These are phyloP conservation scores for Skeletonema tropicum DNA, from an alignment of 108 stramenopile species.

Conservation along the genomic window DNA sequence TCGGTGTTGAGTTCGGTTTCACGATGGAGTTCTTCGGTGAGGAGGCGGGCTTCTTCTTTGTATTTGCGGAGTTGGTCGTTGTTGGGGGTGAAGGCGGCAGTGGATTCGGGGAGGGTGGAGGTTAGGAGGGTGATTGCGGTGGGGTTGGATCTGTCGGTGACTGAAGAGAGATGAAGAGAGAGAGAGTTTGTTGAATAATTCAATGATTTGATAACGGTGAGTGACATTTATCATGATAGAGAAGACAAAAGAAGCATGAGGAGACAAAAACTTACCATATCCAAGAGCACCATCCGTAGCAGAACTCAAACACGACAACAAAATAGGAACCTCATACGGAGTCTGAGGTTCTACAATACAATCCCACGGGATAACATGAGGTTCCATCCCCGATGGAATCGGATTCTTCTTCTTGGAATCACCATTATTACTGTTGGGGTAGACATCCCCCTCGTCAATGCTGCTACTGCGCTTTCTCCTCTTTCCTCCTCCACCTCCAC, in stretches of 20 bases:
- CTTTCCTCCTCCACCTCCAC: constrained; percentile 10
- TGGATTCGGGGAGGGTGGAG: constrained; percentile 54
- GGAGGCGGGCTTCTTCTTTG: constrained; percentile 55
- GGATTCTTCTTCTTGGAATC: constrained; percentile 23
- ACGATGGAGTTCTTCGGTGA: constrained; percentile 60
- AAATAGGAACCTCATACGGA: constrained; percentile 77
- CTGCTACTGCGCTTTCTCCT: constrained; percentile 41
- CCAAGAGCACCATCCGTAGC: constrained; percentile 69
- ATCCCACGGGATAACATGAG: constrained; percentile 65
- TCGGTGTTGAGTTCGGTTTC: constrained; percentile 63
- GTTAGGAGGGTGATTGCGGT: constrained; percentile 70
- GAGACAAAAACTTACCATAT: constrained; percentile 45
- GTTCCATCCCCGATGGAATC: constrained; percentile 28
- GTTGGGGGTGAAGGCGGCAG: constrained; percentile 39
- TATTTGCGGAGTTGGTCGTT: constrained; percentile 40
- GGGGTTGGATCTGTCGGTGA: constrained; percentile 43
- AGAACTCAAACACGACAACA: constrained; percentile 66
- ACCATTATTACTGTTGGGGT: constrained; percentile 14
- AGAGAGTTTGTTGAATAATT: constrained; percentile 7
- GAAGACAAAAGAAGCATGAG: not conserved
- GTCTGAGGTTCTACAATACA: constrained; percentile 67
- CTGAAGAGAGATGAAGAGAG: constrained; percentile 15
- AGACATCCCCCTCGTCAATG: constrained; percentile 22
- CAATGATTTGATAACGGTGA: not conserved
- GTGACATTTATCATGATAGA: not conserved